Evolutionary conservation across 768 basidiomycete species (phyloP).

Genomic region (Lactifluus rugatus): DNA sequence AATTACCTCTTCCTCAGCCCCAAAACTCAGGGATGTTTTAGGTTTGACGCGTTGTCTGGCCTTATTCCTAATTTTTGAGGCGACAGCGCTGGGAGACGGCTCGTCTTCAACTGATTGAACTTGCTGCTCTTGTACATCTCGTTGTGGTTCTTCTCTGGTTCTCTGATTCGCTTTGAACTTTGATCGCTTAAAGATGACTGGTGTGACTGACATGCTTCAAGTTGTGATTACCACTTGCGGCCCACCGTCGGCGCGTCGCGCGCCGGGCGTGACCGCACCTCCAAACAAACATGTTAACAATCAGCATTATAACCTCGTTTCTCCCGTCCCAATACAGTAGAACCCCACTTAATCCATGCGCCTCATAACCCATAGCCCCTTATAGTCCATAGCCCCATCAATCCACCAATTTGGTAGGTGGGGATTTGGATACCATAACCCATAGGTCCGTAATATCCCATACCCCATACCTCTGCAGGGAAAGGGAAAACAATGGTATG

Average conservation of each 20-base stretch:
- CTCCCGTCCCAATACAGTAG: too few relatives aligned
- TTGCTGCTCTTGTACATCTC: constrained; percentile 10
- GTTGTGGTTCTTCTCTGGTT: constrained; percentile 28
- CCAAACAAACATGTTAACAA: too few relatives aligned
- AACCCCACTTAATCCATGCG: too few relatives aligned
- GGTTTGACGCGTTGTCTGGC: constrained; percentile 50
- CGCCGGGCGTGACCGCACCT: not conserved
- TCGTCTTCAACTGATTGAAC: constrained; percentile 28
- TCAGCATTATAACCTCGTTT: too few relatives aligned
- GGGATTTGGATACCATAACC: too few relatives aligned
- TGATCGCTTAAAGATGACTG: constrained; percentile 37
- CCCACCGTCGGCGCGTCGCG: not conserved
- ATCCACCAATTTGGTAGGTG: too few relatives aligned
- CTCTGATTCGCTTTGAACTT: constrained; percentile 33
- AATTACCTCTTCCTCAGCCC: constrained; percentile 54
- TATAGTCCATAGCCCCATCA: too few relatives aligned
- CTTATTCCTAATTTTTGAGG: constrained; percentile 62
- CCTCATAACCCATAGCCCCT: too few relatives aligned
- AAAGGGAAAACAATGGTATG: too few relatives aligned
- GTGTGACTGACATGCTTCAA: constrained; percentile 24
- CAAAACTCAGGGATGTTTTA: constrained; percentile 70
- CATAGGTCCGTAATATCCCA: too few relatives aligned
- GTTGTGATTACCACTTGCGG: not conserved
- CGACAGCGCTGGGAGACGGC: constrained; percentile 47
- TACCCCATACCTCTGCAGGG: too few relatives aligned